Percentiles rank a stretch among this genome's conserved stretches.
phyloP scores from a whole-genome alignment of 2,329 filamentous ascomycete species.

The Fusarium citri region DNA sequence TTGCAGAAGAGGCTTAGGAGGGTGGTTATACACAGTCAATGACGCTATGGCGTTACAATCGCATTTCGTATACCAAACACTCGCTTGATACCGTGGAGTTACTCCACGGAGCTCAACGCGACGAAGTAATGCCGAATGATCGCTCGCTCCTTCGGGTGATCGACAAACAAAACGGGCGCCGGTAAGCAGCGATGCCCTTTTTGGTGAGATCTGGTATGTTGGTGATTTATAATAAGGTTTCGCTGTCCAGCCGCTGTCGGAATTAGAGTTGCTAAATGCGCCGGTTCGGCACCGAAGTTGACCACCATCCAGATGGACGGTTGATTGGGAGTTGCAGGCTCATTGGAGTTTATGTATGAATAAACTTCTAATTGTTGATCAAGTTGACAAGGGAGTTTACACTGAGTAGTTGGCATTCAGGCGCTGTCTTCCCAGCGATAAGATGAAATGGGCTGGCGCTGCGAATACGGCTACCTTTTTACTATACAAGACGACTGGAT shows the following conservation, averaged over 20 bases:
- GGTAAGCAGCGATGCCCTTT: not conserved
- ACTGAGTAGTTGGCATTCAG: not conserved
- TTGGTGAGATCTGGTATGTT: not conserved
- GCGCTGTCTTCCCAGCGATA: too few species aligned
- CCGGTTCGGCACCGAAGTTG: not conserved
- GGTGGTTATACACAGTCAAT: slow-evolving; percentile 2
- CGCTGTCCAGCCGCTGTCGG: not conserved
- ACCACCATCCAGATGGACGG: not conserved
- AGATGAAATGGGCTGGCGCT: not conserved
- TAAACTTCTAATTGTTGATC: not conserved
- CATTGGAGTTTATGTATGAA: not conserved
- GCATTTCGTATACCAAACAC: not conserved
- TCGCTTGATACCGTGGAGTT: not conserved
- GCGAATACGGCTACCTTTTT: not conserved
- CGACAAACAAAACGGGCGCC: not conserved
- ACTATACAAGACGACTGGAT: not conserved
- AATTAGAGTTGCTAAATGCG: not conserved
- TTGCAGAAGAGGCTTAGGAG: fast-evolving
- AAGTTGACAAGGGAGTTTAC: not conserved
- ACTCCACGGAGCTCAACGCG: not conserved
- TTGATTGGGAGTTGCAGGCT: fast-evolving
- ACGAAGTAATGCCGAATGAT: not conserved
- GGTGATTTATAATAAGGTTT: not conserved
- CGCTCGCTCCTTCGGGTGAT: not conserved
- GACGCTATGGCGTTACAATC: not conserved